Evolutionary conservation across 2,329 filamentous ascomycete species (phyloP).

Genomic region (Colletotrichum gigasporum): DNA sequence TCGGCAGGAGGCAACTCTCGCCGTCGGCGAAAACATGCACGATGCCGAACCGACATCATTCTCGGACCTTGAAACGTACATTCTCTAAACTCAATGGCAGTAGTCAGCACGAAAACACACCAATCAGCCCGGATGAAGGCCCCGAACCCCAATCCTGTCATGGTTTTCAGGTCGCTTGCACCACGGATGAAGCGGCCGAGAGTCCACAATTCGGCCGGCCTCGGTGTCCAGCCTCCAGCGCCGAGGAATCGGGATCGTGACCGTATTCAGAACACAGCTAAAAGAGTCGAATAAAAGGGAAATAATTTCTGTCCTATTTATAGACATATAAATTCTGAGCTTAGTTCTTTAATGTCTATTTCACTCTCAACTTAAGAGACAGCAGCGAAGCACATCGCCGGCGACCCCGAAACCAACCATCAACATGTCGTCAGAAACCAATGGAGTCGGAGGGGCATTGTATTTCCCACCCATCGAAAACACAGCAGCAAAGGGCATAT

Average conservation of each 20-base stretch:
- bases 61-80: too few species aligned
- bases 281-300: not conserved
- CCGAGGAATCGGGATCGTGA: not conserved
- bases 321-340: too few species aligned
- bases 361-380: too few species aligned
- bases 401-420: too few species aligned
- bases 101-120: too few species aligned
- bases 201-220: not conserved
- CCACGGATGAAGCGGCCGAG: not conserved
- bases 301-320: too few species aligned
- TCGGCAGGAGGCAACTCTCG: too few species aligned
- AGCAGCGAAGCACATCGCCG: too few species aligned
- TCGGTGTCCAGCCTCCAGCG: not conserved
- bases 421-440: constrained; percentile 1
- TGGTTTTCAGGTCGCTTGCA: not conserved
- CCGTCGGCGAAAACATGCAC: too few species aligned
- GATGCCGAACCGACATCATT: too few species aligned
- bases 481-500: constrained; percentile 43
- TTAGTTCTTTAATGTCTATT: too few species aligned
- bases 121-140: not conserved
- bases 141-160: not conserved
- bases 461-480: constrained; percentile 23
- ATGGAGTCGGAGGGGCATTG: not conserved
- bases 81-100: too few species aligned
- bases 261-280: not conserved